Conservation (phyloP, 1,139 yeast genomes). For the Pichia sp. region DNA sequence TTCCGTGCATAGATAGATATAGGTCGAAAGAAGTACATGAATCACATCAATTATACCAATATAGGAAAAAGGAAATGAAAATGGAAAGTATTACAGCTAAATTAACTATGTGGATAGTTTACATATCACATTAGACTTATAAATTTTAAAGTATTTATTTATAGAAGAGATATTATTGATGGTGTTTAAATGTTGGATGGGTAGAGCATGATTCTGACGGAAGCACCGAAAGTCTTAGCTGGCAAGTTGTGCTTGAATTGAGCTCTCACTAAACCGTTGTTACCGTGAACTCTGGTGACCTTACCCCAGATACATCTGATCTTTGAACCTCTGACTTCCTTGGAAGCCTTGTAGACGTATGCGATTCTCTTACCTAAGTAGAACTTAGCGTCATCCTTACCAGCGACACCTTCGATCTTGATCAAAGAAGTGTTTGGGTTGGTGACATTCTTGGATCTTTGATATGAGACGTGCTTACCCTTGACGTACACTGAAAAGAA, state of each 20-base stretch:
- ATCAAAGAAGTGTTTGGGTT: conserved; percentile 97
- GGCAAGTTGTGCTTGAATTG: conserved; percentile 98
- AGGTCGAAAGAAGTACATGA: too few relatives aligned
- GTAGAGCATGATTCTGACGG: conserved; percentile 99
- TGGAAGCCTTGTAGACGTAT: conserved; percentile 97
- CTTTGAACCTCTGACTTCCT: conserved; percentile 97
- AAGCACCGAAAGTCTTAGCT: conserved; percentile 99
- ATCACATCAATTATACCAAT: too few relatives aligned
- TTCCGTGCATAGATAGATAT: neutral
- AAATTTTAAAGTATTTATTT: conserved; percentile 17
- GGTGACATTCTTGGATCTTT: conserved; percentile 97
- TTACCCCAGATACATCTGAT: conserved; percentile 99
- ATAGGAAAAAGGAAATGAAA: neutral
- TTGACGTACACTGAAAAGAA: conserved; percentile 83
- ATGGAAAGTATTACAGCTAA: conserved; percentile 8
- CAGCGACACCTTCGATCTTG: conserved; percentile 92
- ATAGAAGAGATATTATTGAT: conserved; percentile 17
- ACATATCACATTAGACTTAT: conserved; percentile 19
- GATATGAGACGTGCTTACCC: conserved; percentile 99
- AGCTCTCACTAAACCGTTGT: conserved; percentile 98
- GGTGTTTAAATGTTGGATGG: conserved; percentile 92
- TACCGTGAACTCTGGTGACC: conserved; percentile 98
- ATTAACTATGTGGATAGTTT: conserved; percentile 11
- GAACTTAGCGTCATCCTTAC: conserved; percentile 93
- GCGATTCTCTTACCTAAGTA: conserved; percentile 99